A percentile compares a stretch with the other conserved stretches of the same genome.
Evolutionary conservation across 176 grass and related monocot species (phyloP).

Genomic region (Luzula sylvatica): DNA sequence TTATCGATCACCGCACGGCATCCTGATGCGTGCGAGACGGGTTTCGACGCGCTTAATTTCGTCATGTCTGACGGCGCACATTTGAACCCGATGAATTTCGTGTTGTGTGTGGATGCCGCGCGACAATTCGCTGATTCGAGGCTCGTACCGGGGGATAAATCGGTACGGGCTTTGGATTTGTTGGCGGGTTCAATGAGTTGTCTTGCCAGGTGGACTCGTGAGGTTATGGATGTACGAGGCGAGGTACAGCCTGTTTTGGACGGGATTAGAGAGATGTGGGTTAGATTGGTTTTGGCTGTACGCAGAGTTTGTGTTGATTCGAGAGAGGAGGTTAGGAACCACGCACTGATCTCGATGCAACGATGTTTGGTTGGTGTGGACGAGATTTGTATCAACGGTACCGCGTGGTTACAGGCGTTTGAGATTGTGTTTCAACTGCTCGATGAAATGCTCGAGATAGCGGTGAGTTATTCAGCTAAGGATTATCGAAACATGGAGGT

Average conservation of each 20-base stretch:
- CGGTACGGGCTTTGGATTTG: slow-evolving; percentile 82
- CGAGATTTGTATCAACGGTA: slow-evolving; percentile 55
- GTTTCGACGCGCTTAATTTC: slow-evolving; percentile 84
- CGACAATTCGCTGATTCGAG: slow-evolving; percentile 95
- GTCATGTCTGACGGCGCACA: slow-evolving; percentile 88
- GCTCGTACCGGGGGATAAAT: slow-evolving; percentile 61
- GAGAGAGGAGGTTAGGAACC: slow-evolving; percentile 89
- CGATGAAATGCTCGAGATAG: slow-evolving; percentile 79
- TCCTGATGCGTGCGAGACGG: slow-evolving; percentile 89
- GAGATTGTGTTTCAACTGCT: slow-evolving; percentile 84
- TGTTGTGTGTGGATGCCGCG: slow-evolving; percentile 72
- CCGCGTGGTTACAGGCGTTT: slow-evolving; percentile 75
- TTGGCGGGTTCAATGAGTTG: slow-evolving; percentile 74
- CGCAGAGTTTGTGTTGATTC: slow-evolving; percentile 76
- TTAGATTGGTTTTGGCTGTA: slow-evolving; percentile 77
- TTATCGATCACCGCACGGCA: slow-evolving; percentile 87
- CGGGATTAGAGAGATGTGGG: slow-evolving; percentile 94
- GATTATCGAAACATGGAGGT: slow-evolving; percentile 94
- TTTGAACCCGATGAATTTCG: slow-evolving; percentile 72
- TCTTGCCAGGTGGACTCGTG: slow-evolving; percentile 56
- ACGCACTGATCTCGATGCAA: slow-evolving; percentile 64
- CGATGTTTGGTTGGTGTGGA: slow-evolving; percentile 70
- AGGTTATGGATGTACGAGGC: slow-evolving; percentile 48
- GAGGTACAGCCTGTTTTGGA: slow-evolving; percentile 68
- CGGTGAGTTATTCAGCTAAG: slow-evolving; percentile 62